Conservation (phyloP, 768 basidiomycete species). For the Tremella yokohamensis region DNA sequence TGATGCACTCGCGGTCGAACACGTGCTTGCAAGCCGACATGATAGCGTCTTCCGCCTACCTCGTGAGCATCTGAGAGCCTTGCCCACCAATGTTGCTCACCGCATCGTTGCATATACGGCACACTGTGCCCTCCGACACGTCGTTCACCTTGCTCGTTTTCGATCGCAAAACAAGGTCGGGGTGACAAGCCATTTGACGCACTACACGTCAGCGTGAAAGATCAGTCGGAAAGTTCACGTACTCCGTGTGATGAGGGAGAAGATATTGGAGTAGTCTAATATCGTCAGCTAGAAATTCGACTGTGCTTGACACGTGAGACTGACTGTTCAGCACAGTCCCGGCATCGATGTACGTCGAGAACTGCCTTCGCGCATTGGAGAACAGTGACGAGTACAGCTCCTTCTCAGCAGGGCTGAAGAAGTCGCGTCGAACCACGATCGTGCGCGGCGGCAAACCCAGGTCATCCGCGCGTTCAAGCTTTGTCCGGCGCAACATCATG, state of each 20-base stretch:
- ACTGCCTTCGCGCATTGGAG: constrained; percentile 86
- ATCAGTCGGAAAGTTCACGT: constrained; percentile 24
- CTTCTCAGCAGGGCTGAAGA: constrained; percentile 95
- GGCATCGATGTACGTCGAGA: constrained; percentile 79
- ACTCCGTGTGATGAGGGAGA: constrained; percentile 81
- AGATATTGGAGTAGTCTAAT: constrained; percentile 52
- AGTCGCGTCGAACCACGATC: constrained; percentile 80
- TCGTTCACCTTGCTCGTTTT: constrained; percentile 61
- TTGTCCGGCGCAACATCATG: constrained; percentile 78
- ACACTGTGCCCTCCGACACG: constrained; percentile 72
- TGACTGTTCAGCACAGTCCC: constrained; percentile 89
- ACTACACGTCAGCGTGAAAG: constrained; percentile 23
- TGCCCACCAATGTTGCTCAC: constrained; percentile 47
- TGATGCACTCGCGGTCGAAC: constrained; percentile 94
- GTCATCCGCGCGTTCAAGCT: constrained; percentile 94
- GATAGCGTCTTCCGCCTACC: constrained; percentile 81
- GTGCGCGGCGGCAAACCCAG: constrained; percentile 90
- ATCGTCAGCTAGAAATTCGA: neutral
- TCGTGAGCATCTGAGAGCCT: neutral
- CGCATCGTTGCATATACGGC: constrained; percentile 91
- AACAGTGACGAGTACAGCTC: constrained; percentile 88
- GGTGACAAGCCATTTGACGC: constrained; percentile 57
- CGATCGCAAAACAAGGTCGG: constrained; percentile 85
- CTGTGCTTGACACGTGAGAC: constrained; percentile 50
- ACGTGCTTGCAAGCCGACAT: constrained; percentile 88